Conservation (phyloP, 2,329 filamentous ascomycete species). For the Triangularia setosa region DNA sequence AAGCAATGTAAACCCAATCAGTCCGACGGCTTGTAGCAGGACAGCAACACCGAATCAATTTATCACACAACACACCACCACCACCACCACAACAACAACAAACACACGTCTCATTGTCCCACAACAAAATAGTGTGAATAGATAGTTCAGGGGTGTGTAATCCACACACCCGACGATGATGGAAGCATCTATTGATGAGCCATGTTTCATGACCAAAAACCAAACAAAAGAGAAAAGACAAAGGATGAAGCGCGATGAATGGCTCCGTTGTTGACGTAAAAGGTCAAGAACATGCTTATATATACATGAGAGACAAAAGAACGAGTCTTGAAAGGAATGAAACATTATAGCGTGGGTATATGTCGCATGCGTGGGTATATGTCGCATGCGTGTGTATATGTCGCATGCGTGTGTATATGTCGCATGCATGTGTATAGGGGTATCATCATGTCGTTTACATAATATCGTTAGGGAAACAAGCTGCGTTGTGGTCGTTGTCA, state of each 20-base stretch:
- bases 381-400: no score
- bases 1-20: no score
- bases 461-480: background rate
- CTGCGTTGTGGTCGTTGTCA: background rate
- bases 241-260: background rate
- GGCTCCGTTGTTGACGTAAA: background rate
- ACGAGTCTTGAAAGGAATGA: background rate
- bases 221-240: background rate
- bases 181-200: background rate
- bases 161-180: background rate
- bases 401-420: no score
- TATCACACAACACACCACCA: no score
- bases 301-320: background rate
- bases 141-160: no score
- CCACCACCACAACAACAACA: no score
- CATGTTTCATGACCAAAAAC: background rate
- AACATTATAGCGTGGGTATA: background rate
- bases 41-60: no score
- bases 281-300: background rate
- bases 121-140: no score
- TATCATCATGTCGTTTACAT: background rate
- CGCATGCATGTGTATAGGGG: no score
- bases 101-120: no score
- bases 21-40: no score
- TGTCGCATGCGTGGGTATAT: no score